Evolutionary conservation across 2,329 filamentous ascomycete species (phyloP).

Genomic region (Blastomyces percursus): DNA sequence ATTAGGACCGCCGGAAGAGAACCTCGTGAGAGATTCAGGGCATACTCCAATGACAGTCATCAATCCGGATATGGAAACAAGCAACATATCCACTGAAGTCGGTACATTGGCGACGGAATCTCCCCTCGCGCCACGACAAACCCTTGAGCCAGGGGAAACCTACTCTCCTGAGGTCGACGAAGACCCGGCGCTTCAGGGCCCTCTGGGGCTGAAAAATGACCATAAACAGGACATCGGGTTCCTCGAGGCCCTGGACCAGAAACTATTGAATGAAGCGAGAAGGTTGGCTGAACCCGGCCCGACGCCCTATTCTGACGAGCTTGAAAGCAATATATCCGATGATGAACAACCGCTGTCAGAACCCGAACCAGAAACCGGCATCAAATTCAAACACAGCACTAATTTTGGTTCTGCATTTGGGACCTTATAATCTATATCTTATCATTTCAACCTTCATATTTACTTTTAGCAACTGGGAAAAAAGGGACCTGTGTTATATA

Average conservation of each 20-base stretch:
- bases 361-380: conserved; percentile 30
- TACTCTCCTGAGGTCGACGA: conserved; percentile 34
- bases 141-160: conserved; percentile 21
- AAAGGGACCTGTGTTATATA: neutral
- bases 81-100: conserved; percentile 19
- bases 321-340: conserved; percentile 17
- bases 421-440: neutral
- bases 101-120: conserved; percentile 18
- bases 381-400: conserved; percentile 36
- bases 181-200: conserved; percentile 35
- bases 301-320: conserved; percentile 11
- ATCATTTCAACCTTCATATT: neutral
- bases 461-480: neutral
- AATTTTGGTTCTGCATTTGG: conserved; percentile 42
- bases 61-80: conserved; percentile 25
- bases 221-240: conserved; percentile 32
- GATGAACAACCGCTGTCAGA: conserved; percentile 20
- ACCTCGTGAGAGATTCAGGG: conserved; percentile 32
- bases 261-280: conserved; percentile 32
- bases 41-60: conserved; percentile 37
- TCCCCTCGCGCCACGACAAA: conserved; percentile 25
- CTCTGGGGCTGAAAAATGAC: conserved; percentile 34
- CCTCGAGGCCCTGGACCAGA: conserved; percentile 33
- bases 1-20: conserved; percentile 29
- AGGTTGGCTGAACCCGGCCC: conserved; percentile 20